Base-by-base conservation (phyloP, 2,329 filamentous ascomycete genomes). In the Penicillium digitatum region DNA sequence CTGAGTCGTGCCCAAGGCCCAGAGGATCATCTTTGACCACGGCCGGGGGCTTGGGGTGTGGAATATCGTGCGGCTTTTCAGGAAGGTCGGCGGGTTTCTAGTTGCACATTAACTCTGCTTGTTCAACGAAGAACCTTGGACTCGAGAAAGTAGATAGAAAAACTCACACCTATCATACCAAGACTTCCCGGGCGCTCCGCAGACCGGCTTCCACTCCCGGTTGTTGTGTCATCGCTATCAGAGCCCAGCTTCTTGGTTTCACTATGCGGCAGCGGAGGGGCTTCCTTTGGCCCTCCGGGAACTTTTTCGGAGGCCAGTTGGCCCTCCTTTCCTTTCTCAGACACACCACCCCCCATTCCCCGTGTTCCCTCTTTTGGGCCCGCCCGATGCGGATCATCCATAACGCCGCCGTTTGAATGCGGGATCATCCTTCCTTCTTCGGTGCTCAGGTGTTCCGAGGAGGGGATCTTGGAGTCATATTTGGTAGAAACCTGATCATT, bases 331-430 rank as follows among this genome's bases (percentile, higher is more conserved):
- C 86, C 85, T 74, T 95, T 96, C 70, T 92, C 88, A 26, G 87
- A 90, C 39, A 97, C 89, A 49, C 93, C 92, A 12, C 91, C 92
- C 68, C 92, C 89, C 1, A 89, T 95, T 37, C 93, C 93, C 4
- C 88, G 89, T 2, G 90, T 95, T 44, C 92, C 93, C 70, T 91
- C 82, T 69, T 91, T 92, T 5, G 92, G 90, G 38, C 83, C 81
- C 35, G 82, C 76, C 62, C 90, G 81, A 69, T 88, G 82, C 60
- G 87, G 89, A 72, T 96, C 92, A 68, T 95, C 89, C 93, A 96
- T 96, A 55, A 96, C 90, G 38, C 92, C 90, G 69, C 95, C 82
- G 56, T 84, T 82, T 34, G 78, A 81, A 58, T 81, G 74, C 3
- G 82, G 79, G 26, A 83, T 78, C 37, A 65, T 51, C 34, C 69